These are phyloP conservation scores for Cryptococcus deneoformans DNA, from an alignment of 1,284 basidiomycete species.

Conservation along the genomic window DNA sequence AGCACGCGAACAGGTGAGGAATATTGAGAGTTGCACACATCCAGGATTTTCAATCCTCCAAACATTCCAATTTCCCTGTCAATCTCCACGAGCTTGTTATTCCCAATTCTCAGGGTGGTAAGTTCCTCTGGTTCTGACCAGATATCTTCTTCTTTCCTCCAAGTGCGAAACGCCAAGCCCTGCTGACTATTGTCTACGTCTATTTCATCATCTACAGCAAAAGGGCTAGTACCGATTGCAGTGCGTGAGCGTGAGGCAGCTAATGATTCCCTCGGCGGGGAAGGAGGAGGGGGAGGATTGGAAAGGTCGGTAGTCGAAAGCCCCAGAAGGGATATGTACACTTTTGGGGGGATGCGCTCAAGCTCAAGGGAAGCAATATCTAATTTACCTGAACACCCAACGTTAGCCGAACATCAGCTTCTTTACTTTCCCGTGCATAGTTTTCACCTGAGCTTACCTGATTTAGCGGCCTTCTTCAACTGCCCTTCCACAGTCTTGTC, in stretches of 20 bases:
- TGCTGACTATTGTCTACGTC: slow-evolving; percentile 1
- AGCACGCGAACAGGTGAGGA: not conserved
- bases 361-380: slow-evolving; percentile 39
- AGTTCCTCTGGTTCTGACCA: slow-evolving; percentile 47
- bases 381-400: slow-evolving; percentile 31
- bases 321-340: slow-evolving; percentile 43
- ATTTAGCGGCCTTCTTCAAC: slow-evolving; percentile 30
- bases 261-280: not conserved
- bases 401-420: not conserved
- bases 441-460: slow-evolving; percentile 24
- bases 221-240: slow-evolving; percentile 8
- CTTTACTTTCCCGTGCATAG: too few species aligned
- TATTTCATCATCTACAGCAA: slow-evolving; percentile 1
- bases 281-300: slow-evolving; percentile 18
- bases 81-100: slow-evolving; percentile 18
- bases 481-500: slow-evolving; percentile 33
- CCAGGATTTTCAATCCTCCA: slow-evolving; percentile 41
- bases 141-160: slow-evolving; percentile 12
- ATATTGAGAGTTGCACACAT: slow-evolving; percentile 29
- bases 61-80: slow-evolving; percentile 41
- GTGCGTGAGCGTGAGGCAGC: not conserved
- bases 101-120: slow-evolving; percentile 27
- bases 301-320: slow-evolving; percentile 32
- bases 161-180: slow-evolving; percentile 18
- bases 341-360: slow-evolving; percentile 30